A percentile compares a stretch with the other conserved stretches of the same genome.
phyloP scores from a whole-genome alignment of 2,329 filamentous ascomycete genomes.

The Xylariales sp. region DNA sequence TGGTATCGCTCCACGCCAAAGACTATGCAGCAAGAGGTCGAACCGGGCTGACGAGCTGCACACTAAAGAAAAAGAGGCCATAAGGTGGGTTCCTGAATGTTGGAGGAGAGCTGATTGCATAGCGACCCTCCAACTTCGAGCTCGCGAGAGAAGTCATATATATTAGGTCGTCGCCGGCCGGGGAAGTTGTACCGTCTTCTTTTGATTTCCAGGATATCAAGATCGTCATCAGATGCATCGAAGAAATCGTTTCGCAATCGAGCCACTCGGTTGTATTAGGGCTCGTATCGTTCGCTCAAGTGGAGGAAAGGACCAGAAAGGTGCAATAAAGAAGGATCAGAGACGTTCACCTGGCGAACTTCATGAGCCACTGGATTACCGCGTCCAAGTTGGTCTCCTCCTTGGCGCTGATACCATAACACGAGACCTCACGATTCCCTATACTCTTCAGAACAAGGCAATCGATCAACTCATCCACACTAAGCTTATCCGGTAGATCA shows the following conservation, averaged over 20 bases:
- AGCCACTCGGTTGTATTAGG: conserved; percentile 2
- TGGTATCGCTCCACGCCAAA: conserved; percentile 20
- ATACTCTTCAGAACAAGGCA: conserved; percentile 85
- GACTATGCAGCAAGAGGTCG: conserved; percentile 18
- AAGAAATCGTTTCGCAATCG: conserved; percentile 16
- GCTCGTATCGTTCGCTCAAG: no score
- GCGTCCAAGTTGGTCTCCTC: conserved; percentile 98
- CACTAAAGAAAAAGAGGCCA: conserved; percentile 14
- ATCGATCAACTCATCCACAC: conserved; percentile 93
- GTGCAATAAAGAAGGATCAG: not conserved
- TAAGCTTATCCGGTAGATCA: conserved; percentile 83
- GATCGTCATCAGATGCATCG: conserved; percentile 25
- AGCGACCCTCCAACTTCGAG: conserved; percentile 19
- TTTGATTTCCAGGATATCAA: conserved; percentile 26
- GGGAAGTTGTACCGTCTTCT: conserved; percentile 21
- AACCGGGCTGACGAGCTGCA: conserved; percentile 18
- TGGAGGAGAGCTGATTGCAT: conserved; percentile 15
- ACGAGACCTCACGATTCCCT: conserved; percentile 89
- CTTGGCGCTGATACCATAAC: conserved; percentile 97
- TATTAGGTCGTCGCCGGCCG: conserved; percentile 28
- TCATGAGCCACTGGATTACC: conserved; percentile 94
- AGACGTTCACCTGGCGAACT: conserved; percentile 64
- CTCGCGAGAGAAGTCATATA: conserved; percentile 29
- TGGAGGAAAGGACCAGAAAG: not conserved
- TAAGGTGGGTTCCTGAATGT: conserved; percentile 16